Evolutionary conservation across 768 basidiomycete genomes (phyloP).

Genomic region (Thelephora aurantiotincta): DNA sequence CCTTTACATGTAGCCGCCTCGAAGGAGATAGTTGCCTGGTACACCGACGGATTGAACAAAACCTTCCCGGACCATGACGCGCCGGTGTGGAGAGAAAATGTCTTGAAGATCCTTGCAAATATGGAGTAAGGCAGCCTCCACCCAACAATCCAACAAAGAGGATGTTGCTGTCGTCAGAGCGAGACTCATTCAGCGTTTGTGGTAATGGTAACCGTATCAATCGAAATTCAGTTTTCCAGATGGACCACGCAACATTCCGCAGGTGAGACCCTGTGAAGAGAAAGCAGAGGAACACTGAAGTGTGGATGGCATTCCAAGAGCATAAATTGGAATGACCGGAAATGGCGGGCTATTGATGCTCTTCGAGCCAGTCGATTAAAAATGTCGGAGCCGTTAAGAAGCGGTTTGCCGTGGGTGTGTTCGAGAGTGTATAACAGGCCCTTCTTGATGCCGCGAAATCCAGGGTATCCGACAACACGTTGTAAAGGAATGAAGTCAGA

Average conservation of each 20-base stretch:
- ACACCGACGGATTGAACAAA: slow-evolving; percentile 34
- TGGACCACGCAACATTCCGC: too few relatives aligned
- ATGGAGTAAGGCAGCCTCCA: not conserved
- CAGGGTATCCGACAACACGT: slow-evolving; percentile 64
- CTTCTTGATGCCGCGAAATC: slow-evolving; percentile 57
- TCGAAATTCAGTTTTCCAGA: too few relatives aligned
- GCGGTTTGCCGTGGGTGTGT: slow-evolving; percentile 49
- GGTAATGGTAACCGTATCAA: too few relatives aligned
- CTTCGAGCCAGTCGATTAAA: slow-evolving; percentile 45
- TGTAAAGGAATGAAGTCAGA: slow-evolving; percentile 13
- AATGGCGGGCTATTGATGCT: too few relatives aligned
- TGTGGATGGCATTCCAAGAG: too few relatives aligned
- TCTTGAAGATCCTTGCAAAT: slow-evolving; percentile 16
- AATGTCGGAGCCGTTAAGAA: slow-evolving; percentile 35
- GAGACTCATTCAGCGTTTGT: too few relatives aligned
- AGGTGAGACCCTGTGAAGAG: too few relatives aligned
- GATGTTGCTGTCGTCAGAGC: too few relatives aligned
- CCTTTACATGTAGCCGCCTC: slow-evolving; percentile 34
- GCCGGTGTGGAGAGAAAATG: slow-evolving; percentile 38
- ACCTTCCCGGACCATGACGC: slow-evolving; percentile 28
- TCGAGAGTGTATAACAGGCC: slow-evolving; percentile 50
- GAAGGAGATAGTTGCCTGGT: slow-evolving; percentile 44
- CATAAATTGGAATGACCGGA: too few relatives aligned
- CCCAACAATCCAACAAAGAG: too few relatives aligned
- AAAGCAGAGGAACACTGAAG: too few relatives aligned